A percentile compares a stretch with the other conserved stretches of the same genome.
Evolutionary conservation across 2,329 filamentous ascomycete genomes (phyloP).

Genomic region (Dactylonectria macrodidyma): DNA sequence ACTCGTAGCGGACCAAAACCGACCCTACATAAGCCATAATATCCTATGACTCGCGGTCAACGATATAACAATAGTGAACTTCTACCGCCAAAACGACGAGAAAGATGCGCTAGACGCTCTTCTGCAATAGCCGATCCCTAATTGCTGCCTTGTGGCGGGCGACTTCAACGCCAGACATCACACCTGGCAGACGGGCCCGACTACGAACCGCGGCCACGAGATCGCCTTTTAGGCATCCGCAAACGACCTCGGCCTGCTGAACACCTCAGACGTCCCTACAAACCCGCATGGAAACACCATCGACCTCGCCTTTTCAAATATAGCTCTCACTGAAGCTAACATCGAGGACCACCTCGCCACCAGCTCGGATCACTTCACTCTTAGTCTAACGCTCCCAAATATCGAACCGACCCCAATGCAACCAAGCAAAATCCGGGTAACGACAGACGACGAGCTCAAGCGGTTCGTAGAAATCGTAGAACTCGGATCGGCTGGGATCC

Average conservation of each 20-base stretch:
- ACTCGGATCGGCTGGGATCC: neutral
- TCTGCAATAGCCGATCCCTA: conserved; percentile 28
- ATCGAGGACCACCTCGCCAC: conserved; percentile 36
- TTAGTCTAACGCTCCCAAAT: conserved; percentile 31
- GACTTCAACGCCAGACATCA: conserved; percentile 39
- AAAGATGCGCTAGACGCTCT: conserved; percentile 30
- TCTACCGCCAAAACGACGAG: conserved; percentile 32
- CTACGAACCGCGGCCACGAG: conserved; percentile 24
- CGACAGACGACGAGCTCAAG: conserved; percentile 32
- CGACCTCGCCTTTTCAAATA: conserved; percentile 36
- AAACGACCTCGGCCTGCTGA: conserved; percentile 32
- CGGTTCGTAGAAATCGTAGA: conserved; percentile 33
- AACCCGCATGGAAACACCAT: conserved; percentile 39
- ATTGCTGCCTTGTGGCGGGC: conserved; percentile 33
- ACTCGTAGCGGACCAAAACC: conserved; percentile 30
- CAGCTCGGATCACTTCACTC: conserved; percentile 38
- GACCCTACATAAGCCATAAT: conserved; percentile 26
- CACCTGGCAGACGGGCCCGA: conserved; percentile 32
- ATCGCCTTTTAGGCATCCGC: conserved; percentile 33
- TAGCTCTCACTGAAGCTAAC: conserved; percentile 28
- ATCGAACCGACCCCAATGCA: conserved; percentile 15
- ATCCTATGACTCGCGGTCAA: conserved; percentile 36
- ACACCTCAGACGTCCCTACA: conserved; percentile 32
- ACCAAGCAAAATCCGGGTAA: conserved; percentile 32
- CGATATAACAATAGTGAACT: conserved; percentile 34